Evolutionary conservation across 768 basidiomycete genomes (phyloP).

Genomic region (Mycena capillaripes): DNA sequence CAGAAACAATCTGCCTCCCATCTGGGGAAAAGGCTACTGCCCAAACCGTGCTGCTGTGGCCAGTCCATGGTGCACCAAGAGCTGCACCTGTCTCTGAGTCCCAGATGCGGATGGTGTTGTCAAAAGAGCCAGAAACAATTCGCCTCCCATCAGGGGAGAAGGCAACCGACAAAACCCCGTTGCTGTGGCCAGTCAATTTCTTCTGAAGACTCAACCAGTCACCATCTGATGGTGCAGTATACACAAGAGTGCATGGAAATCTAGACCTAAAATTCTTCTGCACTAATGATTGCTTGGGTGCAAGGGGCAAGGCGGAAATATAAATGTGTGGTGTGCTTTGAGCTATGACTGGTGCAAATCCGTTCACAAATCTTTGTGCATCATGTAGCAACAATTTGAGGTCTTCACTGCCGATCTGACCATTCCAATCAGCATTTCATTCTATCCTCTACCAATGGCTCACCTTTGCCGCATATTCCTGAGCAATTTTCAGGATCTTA

Average conservation of each 20-base stretch:
- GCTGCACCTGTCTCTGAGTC: too few relatives aligned
- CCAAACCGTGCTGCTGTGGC: too few relatives aligned
- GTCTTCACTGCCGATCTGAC: background rate
- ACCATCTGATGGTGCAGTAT: background rate
- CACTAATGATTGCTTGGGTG: background rate
- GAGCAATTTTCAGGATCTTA: background rate
- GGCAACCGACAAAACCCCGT: background rate
- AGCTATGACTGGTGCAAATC: background rate
- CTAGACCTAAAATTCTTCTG: background rate
- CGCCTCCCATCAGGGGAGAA: background rate
- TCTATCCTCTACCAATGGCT: background rate
- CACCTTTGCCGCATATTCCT: background rate
- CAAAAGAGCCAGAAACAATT: background rate
- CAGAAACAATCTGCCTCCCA: too few relatives aligned
- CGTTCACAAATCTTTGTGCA: background rate
- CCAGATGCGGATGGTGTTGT: background rate
- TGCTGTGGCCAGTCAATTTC: background rate
- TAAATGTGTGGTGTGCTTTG: background rate
- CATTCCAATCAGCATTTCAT: background rate
- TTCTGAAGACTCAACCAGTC: background rate
- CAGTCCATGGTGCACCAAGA: too few relatives aligned
- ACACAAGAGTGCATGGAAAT: background rate
- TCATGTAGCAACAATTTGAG: background rate
- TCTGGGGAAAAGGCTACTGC: too few relatives aligned
- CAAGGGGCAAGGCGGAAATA: background rate